A percentile compares a stretch with the other conserved stretches of the same genome.
These are phyloP conservation scores for Lentinus polychrous DNA, from an alignment of 1,284 basidiomycete species.

Conservation along the genomic window DNA sequence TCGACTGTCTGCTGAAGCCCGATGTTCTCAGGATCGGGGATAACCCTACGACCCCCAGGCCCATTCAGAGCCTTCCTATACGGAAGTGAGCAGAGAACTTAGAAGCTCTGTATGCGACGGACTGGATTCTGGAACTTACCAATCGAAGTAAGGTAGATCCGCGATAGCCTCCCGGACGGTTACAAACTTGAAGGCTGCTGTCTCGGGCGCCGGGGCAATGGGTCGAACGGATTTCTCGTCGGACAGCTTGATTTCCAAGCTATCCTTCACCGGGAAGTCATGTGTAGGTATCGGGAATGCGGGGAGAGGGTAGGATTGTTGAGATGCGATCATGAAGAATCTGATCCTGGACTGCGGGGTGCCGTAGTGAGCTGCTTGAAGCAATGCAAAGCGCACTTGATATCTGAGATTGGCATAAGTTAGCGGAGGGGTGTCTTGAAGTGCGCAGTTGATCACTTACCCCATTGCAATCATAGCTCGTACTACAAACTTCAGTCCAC, in stretches of 20 bases:
- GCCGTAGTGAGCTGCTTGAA: constrained; percentile 71
- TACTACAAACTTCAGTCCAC: constrained; percentile 60
- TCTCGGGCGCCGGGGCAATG: constrained; percentile 39
- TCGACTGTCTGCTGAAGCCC: constrained; percentile 10
- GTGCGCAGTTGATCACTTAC: constrained; percentile 29
- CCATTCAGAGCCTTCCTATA: constrained; percentile 39
- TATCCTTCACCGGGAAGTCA: constrained; percentile 40
- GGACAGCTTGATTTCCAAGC: constrained; percentile 42
- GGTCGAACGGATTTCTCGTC: constrained; percentile 34
- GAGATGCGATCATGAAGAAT: constrained; percentile 65
- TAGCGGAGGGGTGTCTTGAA: background rate
- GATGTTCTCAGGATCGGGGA: constrained; percentile 6
- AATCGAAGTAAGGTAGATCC: constrained; percentile 63
- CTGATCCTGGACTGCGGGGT: constrained; percentile 62
- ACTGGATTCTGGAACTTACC: too few species aligned
- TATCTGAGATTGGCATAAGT: constrained; percentile 38
- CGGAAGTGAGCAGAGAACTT: constrained; percentile 11
- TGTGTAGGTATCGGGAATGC: constrained; percentile 66
- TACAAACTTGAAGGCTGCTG: constrained; percentile 45
- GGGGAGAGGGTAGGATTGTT: constrained; percentile 45
- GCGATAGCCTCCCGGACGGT: constrained; percentile 62
- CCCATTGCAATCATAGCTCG: constrained; percentile 53
- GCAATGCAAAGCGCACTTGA: constrained; percentile 53
- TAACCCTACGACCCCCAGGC: background rate
- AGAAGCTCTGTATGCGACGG: constrained; percentile 9